Base-by-base conservation (phyloP, 1,284 basidiomycete species). In the Ustilago curta region DNA sequence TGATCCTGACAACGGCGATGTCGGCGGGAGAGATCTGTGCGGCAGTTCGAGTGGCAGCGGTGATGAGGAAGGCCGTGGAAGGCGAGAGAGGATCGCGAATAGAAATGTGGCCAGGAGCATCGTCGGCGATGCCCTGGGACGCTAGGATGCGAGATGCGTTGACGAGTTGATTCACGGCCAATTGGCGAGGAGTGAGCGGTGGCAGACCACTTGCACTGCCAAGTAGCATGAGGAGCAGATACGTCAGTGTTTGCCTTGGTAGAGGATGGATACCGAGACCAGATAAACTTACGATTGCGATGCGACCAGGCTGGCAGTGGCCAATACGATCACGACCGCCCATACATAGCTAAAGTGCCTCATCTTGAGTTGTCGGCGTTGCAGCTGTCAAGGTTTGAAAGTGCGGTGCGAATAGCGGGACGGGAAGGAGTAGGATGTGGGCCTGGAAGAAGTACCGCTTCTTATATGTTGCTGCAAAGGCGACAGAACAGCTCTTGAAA, bases 141-240 rank as follows among this genome's bases (percentile, higher is more conserved):
- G 72, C 67, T 6, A 75, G 62, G 35, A 75, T 75, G 49, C 72
- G 72, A 14, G 72, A 75, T 8, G 72, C 72, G 37, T 75, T 75
- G 45, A 75, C 72, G n/a, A 75, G 64, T 42, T 75, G 67, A 21
- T 63, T 59, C 29, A 70, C 68, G 3, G 72, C 72, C 21, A 74
- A 62, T 44, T 74, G 66, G 11, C 71, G 65, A 6, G 66, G 66
- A 11, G 71, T 69, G n/a, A 74, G 62, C 25, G 48, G 27, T 0
- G 71, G 71, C 4, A 74, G 58, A 16, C 71, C 47, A 11, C 47
- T 48, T 29, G 29, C 35, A 37, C 35, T 16, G 6, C 4, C 27
- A 31, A 27, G 11, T 12, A 59, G 52, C 21, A 32, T 11, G n/a
- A 12, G 25, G 25, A n/a, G 31, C 37, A 23, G 39, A 43, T 8